These are phyloP conservation scores for Coprinopsis sp. DNA, from an alignment of 768 basidiomycete species.

Conservation along the genomic window DNA sequence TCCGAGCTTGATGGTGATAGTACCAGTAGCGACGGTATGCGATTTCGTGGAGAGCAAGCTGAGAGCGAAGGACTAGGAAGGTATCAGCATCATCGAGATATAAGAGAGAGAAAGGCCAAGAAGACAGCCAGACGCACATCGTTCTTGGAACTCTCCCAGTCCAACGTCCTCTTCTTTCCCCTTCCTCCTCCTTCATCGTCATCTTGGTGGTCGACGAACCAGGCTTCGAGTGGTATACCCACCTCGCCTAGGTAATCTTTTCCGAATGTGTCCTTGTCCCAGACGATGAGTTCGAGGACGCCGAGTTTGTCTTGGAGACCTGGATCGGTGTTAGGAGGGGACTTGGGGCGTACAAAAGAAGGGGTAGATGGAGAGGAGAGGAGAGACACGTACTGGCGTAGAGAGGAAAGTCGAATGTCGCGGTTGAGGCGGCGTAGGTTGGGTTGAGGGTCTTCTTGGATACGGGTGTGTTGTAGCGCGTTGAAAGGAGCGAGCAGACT, in stretches of 20 bases:
- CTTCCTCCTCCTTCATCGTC: conserved; percentile 24
- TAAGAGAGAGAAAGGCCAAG: not conserved
- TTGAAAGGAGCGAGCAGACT: conserved; percentile 56
- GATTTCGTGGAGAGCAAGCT: conserved; percentile 39
- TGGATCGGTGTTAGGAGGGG: too few relatives aligned
- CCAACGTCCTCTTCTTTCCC: conserved; percentile 31
- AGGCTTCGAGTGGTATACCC: conserved; percentile 71
- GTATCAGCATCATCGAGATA: not conserved
- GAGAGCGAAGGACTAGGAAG: conserved; percentile 31
- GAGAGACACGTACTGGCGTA: too few relatives aligned
- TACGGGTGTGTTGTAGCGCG: conserved; percentile 68
- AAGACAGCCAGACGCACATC: conserved; percentile 62
- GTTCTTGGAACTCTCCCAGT: conserved; percentile 62
- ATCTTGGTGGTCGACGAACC: conserved; percentile 45
- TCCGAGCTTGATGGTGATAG: conserved; percentile 42
- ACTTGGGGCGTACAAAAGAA: too few relatives aligned
- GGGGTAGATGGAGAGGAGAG: too few relatives aligned
- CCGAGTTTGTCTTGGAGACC: conserved; percentile 69
- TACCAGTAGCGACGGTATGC: conserved; percentile 35
- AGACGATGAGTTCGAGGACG: conserved; percentile 79
- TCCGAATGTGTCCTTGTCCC: conserved; percentile 87
- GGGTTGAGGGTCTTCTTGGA: conserved; percentile 71
- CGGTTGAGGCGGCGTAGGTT: conserved; percentile 55
- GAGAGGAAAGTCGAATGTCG: conserved; percentile 88
- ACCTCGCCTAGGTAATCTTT: conserved; percentile 96